Percentiles rank a stretch among this genome's conserved stretches.
phyloP scores from a whole-genome alignment of 495 filamentous ascomycete species.

The Delitschia confertaspora region DNA sequence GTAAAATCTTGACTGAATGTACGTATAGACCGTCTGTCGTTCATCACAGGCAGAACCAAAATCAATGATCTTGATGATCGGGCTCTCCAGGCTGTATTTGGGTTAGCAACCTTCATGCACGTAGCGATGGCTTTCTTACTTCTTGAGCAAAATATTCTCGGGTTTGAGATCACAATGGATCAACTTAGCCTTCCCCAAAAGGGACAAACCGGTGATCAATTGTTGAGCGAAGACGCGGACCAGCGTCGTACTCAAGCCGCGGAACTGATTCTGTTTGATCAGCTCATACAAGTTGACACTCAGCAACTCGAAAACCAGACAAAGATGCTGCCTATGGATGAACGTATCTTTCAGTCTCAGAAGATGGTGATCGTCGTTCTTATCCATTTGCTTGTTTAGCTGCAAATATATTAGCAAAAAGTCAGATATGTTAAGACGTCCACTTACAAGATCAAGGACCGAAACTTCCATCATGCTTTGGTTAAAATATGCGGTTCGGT shows the following conservation, averaged over 20 bases:
- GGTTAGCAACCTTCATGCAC: conserved; percentile 15
- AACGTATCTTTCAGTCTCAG: conserved; percentile 96
- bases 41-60: conserved; percentile 99
- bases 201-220: conserved; percentile 79
- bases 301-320: conserved; percentile 92
- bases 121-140: conserved; percentile 44
- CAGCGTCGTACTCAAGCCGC: conserved; percentile 91
- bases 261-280: conserved; percentile 99
- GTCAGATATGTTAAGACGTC: not conserved
- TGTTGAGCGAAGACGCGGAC: conserved; percentile 98
- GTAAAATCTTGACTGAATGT: conserved; percentile 98
- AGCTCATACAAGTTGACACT: conserved; percentile 98
- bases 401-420: conserved; percentile 38
- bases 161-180: conserved; percentile 99
- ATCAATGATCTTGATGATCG: conserved; percentile 99
- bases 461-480: conserved; percentile 99
- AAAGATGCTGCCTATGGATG: conserved; percentile 95
- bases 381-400: conserved; percentile 97
- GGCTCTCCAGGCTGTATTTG: conserved; percentile 69
- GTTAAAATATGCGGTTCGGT: conserved; percentile 98
- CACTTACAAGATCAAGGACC: conserved; percentile 81
- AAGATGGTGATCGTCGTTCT: conserved; percentile 97
- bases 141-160: conserved; percentile 96
- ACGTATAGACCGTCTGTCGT: conserved; percentile 97
- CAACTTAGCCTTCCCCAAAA: conserved; percentile 90